Base-by-base conservation (phyloP, 768 basidiomycete species). In the Trametes cinnabarina region DNA sequence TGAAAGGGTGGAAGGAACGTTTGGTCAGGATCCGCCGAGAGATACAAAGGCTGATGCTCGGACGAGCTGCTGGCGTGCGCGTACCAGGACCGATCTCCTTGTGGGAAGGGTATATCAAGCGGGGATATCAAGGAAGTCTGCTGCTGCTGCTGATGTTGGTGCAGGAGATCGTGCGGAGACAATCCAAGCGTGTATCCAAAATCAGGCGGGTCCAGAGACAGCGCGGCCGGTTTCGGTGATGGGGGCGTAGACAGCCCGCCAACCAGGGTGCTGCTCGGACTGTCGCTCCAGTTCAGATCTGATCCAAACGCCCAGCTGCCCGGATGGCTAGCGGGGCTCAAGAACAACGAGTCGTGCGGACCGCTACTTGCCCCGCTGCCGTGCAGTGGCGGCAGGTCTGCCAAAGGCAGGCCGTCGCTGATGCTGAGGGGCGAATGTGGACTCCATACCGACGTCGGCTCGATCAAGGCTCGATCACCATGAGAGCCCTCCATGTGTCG, bases 391-490 rank as follows among this genome's bases (percentile, higher is more conserved):
- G 37, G 55, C n/a, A 55, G 47, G 30, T 51, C 49, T 35, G 46
- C 55, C 34, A 55, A 42, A 19, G 47, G 55, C 34, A 60, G 40
- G 28, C 19, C 42, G n/a, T 53, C 58, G 30, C 54, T 28, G 28
- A 65, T 57, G 46, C 58, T 60, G 43, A 59, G 41, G 15, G 63
- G 63, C 20, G 63, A 65, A 14, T 60, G 55, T 10, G 51, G 54
- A 25, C 32, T 48, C 63, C 63, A 61, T 20, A 48, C 55, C 15
- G 63, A 43, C 37, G 54, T 65, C 47, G 63, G 63, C 46, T 65
- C 64, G 20, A 65, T 57, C 55, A 60, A 47, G 25, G 43, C 28
- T 15, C 12, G 47, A 22, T 39, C 42, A 15, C 12, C 50, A 47
- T 42, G 43, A 42, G 47, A 47, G 39, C 48, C 55, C 20, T 55